Evolutionary conservation across 225 moss, liverwort and hornwort species (phyloP), one percentile per base, ranked within the genome.

Genomic region (Bryoerythrophyllum caledonicum): DNA sequence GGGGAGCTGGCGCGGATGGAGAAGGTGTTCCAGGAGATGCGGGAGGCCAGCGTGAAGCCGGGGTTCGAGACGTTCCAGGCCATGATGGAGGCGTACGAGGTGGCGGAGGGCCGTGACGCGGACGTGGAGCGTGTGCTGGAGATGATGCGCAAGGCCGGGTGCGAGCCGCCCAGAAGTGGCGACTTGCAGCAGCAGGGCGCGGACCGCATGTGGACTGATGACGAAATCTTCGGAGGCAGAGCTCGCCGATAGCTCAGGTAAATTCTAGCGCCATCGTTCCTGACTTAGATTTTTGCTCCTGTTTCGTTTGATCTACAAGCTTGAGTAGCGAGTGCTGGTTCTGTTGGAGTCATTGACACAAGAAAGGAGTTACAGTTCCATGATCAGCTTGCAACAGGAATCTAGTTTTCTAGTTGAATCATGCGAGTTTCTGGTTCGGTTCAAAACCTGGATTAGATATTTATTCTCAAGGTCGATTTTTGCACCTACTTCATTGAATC

Each of bases 131-230:
- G 48, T 17, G 48, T 86, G 10, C 74, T 85, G 26, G 88, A 91
- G 60, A 90, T 89, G 67, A 99, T 99, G 99, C 87, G 86, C 19
- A 85, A 85, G 80, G 95, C 93, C 40, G 99, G 99, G 35, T 93
- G 89, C 62, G 90, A 87, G 59, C 87, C 94, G 1, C 82, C 74
- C 64, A 28, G 85, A 27, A 81, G 1, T 49, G 48, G 17, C 6
- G 10, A 89, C 20, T 23, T 73, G 28, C 48, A 70, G 53, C 80
- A 83, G 41, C n/a, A n/a, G n/a, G 44, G 71, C 74, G 62, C 83
- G 44, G 99, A 95, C 24, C 85, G 95, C 20, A 72, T 86, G 68
- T 99, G 95, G 95, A 95, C 95, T 15, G 99, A 99, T 71, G 95
- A 85, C 8, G 95, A 99, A 79, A 95, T 95, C 54, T 99, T 87